These are phyloP conservation scores for Aspergillus coremiiformis DNA, from an alignment of 495 filamentous ascomycete genomes.

Conservation along the genomic window DNA sequence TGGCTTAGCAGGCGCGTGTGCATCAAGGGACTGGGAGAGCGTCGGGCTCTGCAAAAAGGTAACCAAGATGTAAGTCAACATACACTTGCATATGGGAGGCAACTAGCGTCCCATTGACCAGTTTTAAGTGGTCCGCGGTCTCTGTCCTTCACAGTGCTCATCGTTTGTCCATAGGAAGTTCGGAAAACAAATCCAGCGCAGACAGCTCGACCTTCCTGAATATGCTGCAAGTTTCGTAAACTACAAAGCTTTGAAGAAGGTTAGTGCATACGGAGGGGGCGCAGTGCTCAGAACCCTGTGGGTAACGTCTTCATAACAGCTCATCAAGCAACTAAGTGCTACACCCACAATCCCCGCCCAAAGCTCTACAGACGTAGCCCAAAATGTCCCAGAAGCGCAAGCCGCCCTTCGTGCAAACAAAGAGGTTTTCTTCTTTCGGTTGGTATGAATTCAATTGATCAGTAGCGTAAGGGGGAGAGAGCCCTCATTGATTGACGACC, in stretches of 20 bases:
- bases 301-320: constrained; percentile 45
- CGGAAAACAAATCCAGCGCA: constrained; percentile 97
- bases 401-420: constrained; percentile 92
- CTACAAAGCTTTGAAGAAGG: constrained; percentile 98
- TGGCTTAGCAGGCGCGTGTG: constrained; percentile 5
- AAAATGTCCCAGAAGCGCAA: constrained; percentile 62
- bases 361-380: constrained; percentile 48
- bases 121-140: not conserved
- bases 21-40: constrained; percentile 16
- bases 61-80: constrained; percentile 28
- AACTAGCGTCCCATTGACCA: not conserved
- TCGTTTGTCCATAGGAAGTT: constrained; percentile 70
- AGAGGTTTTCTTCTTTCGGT: constrained; percentile 95
- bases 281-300: not conserved
- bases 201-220: constrained; percentile 96
- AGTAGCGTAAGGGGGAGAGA: not conserved
- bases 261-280: constrained; percentile 22
- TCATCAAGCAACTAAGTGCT: constrained; percentile 95
- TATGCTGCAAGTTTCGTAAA: constrained; percentile 99
- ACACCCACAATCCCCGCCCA: constrained; percentile 75
- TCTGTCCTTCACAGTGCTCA: constrained; percentile 3
- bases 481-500: constrained; percentile 3
- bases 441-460: constrained; percentile 48
- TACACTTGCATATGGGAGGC: not conserved
- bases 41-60: constrained; percentile 16